A percentile compares a stretch with the other conserved stretches of the same genome.
These are phyloP conservation scores for Termitomyces titanicus DNA, from an alignment of 768 basidiomycete genomes.

Conservation along the genomic window DNA sequence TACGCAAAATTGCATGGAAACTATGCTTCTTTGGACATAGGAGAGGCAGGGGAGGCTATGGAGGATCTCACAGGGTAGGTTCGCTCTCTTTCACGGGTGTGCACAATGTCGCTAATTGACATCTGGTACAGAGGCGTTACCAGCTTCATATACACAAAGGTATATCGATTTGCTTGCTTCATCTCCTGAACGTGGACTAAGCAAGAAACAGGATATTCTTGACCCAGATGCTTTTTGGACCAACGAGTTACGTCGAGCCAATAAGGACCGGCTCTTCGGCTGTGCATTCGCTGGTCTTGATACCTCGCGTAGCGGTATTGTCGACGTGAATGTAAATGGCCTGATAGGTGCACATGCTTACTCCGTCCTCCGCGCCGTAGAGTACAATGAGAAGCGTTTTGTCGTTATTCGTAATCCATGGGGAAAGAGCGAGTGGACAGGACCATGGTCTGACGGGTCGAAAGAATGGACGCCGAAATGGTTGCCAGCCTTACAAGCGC, in stretches of 20 bases:
- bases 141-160: constrained; percentile 24
- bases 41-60: constrained; percentile 43
- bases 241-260: constrained; percentile 43
- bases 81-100: not conserved
- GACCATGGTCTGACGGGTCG: constrained; percentile 52
- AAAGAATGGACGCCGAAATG: constrained; percentile 56
- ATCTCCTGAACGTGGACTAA: not conserved
- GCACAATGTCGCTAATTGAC: not conserved
- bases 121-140: constrained; percentile 19
- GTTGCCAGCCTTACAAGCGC: constrained; percentile 35
- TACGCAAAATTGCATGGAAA: constrained; percentile 56
- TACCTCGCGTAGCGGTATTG: constrained; percentile 22
- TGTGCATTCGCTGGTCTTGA: constrained; percentile 37
- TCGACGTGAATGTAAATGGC: constrained; percentile 29
- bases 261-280: constrained; percentile 47
- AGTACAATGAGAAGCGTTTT: constrained; percentile 46
- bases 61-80: constrained; percentile 57
- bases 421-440: constrained; percentile 48
- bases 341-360: constrained; percentile 43
- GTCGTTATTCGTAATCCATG: constrained; percentile 52
- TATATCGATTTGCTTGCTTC: not conserved
- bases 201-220: constrained; percentile 38
- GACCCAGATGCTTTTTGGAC: constrained; percentile 48
- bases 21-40: constrained; percentile 40
- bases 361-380: constrained; percentile 45